Evolutionary conservation across 768 basidiomycete genomes (phyloP), one percentile per base, ranked within the genome.

Genomic region (Pisolithus orientalis): DNA sequence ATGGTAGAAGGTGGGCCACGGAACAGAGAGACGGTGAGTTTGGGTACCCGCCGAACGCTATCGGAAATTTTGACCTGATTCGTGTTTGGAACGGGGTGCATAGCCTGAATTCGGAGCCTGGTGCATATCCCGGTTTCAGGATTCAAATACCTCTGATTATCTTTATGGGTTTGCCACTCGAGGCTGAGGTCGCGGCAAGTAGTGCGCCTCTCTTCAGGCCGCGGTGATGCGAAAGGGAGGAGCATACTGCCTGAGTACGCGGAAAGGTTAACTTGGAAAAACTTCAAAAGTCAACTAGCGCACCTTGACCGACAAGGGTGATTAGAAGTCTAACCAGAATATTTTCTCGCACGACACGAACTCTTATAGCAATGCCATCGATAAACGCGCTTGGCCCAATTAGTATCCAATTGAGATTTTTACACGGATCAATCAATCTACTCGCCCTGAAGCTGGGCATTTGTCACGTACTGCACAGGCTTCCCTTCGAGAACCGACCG

Each of bases 81-180:
- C 21, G 48, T 44, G 37, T 32, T 37, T 5, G 25, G 40, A 0
- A 5, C 24, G 6, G 58, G 58, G 8, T 49, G 28, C 32, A 54
- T 44, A n/a, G 59, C 34, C 44, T 60, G 59, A 2, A 60, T n/a
- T 8, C 39, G 10, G 34, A 60, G 59, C 29, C 28, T 50, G 29
- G 55, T 46, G 24, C 59, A 60, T 21, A 39, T 1, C 6, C 59
- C 59, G 17, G 55, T 60, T 11, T 52, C 47, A n/a, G 59, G 47
- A 32, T 59, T 58, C 25, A 60, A 31, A 14, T 58, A 60, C 45
- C 59, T 47, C 47, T 57, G 59, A 14, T 61, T 55, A 2, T 4
- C 32, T 5, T 47, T 55, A 24, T 60, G 59, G 1, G 6, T 42
- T 27, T 52, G 51, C 27, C n/a, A 42, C 0, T 24, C 40, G 14